phyloP scores from a whole-genome alignment of 768 basidiomycete species.

The Lanmaoa rubissima region DNA sequence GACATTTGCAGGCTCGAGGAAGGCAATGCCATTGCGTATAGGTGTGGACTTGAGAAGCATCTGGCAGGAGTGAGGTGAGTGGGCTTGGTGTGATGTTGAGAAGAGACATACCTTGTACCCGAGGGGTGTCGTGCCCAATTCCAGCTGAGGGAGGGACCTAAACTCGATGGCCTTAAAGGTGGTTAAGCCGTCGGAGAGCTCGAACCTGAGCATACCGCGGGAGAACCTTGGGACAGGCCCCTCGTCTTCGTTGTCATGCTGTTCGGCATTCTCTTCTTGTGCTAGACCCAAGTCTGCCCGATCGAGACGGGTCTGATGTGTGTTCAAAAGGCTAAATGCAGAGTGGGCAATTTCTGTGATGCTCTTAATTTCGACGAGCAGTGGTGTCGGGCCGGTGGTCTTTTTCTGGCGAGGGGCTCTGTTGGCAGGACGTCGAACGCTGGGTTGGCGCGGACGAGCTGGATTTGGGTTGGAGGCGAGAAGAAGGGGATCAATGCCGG shows the following conservation, averaged over 20 bases:
- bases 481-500: slow-evolving; percentile 50
- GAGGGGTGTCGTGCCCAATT: slow-evolving; percentile 71
- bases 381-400: slow-evolving; percentile 40
- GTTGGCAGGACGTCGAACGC: slow-evolving; percentile 1
- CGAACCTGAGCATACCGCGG: slow-evolving; percentile 71
- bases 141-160: slow-evolving; percentile 57
- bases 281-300: slow-evolving; percentile 48
- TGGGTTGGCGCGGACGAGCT: slow-evolving; percentile 6
- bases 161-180: slow-evolving; percentile 79
- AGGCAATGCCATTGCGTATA: slow-evolving; percentile 68
- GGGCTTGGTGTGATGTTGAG: background rate
- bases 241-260: slow-evolving; percentile 54
- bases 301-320: slow-evolving; percentile 60
- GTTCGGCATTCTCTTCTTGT: slow-evolving; percentile 42
- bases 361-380: slow-evolving; percentile 72
- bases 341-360: slow-evolving; percentile 86
- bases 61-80: slow-evolving; percentile 35
- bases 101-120: slow-evolving; percentile 69
- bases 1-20: slow-evolving; percentile 71
- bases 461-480: slow-evolving; percentile 9
- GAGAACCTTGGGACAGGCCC: slow-evolving; percentile 82
- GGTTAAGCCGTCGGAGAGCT: slow-evolving; percentile 74
- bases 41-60: slow-evolving; percentile 67
- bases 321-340: slow-evolving; percentile 76
- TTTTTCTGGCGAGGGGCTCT: slow-evolving; percentile 11